Percentiles rank a stretch among this genome's conserved stretches.
Evolutionary conservation across 192 early-diverging fungal species (phyloP).

Genomic region (Entomortierella lignicola): DNA sequence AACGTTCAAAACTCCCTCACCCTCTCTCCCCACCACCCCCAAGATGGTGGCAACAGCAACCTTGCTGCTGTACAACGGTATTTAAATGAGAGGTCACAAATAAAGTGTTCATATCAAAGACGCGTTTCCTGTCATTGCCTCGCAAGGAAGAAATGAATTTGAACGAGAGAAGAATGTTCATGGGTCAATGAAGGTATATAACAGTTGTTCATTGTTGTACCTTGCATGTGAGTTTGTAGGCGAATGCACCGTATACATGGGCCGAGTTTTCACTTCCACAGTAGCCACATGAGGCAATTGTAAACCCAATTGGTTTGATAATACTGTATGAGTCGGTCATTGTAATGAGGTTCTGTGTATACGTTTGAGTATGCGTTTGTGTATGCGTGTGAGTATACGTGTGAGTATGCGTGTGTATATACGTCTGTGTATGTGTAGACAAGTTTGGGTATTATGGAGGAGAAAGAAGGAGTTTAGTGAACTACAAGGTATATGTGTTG

Average conservation of each 20-base stretch:
- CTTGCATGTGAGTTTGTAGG: slow-evolving; percentile 40
- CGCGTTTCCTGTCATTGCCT: neutral
- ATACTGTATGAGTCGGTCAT: slow-evolving; percentile 52
- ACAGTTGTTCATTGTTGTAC: slow-evolving; percentile 20
- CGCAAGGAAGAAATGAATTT: neutral
- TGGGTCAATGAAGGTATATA: neutral
- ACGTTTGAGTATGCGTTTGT: neutral
- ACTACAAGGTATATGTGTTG: no score
- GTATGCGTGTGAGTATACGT: neutral
- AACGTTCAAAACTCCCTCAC: no score
- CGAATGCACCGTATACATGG: slow-evolving; percentile 50
- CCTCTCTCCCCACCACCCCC: no score
- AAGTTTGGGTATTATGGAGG: neutral
- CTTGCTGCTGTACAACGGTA: no score
- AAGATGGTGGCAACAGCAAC: no score
- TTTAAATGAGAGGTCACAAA: slow-evolving; percentile 9
- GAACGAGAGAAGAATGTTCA: neutral
- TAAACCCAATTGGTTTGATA: slow-evolving; percentile 46
- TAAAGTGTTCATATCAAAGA: neutral
- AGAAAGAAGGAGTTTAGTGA: no score
- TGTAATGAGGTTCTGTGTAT: neutral
- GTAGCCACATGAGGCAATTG: slow-evolving; percentile 51
- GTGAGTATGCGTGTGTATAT: neutral
- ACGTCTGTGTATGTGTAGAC: neutral
- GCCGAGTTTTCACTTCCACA: slow-evolving; percentile 39